Evolutionary conservation across 2,329 filamentous ascomycete species (phyloP), one percentile per base, ranked within the genome.

Genomic region (Penicillium expansum): DNA sequence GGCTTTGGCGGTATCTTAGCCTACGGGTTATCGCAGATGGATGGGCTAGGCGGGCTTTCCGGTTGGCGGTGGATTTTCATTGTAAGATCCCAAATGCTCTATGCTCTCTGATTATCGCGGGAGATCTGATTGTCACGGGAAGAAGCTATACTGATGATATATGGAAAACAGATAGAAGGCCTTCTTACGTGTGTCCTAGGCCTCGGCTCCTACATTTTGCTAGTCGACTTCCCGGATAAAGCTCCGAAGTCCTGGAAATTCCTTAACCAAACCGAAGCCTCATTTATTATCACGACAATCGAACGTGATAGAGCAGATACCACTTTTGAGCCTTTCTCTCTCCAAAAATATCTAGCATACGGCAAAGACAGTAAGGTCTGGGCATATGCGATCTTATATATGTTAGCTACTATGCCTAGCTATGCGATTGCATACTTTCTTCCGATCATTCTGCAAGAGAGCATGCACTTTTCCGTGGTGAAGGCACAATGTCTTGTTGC

Each of bases 1-100:
- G 88, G 85, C 1, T 87, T 87, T 62, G 79, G 85, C 0, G 86
- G 88, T 54, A 86, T 91, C 47, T 77, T 91, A 1, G 86, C 88
- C 13, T 91, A 85, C 52, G 89, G 88, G 5, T 77, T 87, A 64
- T 77, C 74, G 77, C 77, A 72, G 29, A 69, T 78, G 74, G 55
- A 61, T 30, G 58, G 58, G 1, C 13, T 56, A 14, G 37, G 20
- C 16, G 56, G 52, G 5, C 41, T 27, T 22, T 37, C 44, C n/a
- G 58, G 58, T 4, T 61, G 58, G 58, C 18, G 39, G 32, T 61
- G 58, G 58, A 61, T 61, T n/a, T 61, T 61, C 32, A 52, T 52
- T 14, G 50, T 52, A 24, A 45, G 50, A 22, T 3, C 14, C 30
- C 11, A 32, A 3, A 32, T 32, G 30, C 30, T 32, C 30, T 5